Evolutionary conservation across 768 basidiomycete species (phyloP), one percentile per base, ranked within the genome.

Genomic region (Epithele typhae): DNA sequence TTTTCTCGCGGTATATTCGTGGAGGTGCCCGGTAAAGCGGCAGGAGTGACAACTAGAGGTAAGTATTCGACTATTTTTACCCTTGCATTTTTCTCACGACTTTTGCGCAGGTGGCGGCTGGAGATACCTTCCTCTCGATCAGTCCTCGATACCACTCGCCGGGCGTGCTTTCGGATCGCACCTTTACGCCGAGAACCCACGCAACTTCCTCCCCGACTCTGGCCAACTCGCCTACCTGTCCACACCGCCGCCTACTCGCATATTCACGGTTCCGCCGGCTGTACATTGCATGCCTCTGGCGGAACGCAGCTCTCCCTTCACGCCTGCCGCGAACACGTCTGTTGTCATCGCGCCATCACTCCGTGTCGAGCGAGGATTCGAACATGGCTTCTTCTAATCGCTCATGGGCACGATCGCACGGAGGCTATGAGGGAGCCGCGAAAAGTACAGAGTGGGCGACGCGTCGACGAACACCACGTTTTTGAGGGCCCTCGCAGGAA

Each of bases 41-140:
- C n/a, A n/a, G n/a, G n/a, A 95, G 66, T 95, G 92, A 92, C 93
- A 97, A 60, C 72, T n/a, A n/a, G n/a, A 91, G 72, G 89, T 83
- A 59, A 2, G 25, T 14, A 10, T 24, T 12, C 17, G 41, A 46
- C 21, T 22, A 5, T 18, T 14, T 24, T 6, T 25, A 5, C 1
- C 11, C 12, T 40, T 23, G 33, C 12, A n/a, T 24, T 1, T 15
- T 35, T 36, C 24, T 11, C 9, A 30, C 15, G 15, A 8, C 19
- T 43, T 32, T 5, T 7, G 17, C 38, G n/a, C n/a, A 88, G 84
- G 86, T 95, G 30, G 92, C 93, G 10, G 85, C 87, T 14, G 92
- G 93, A 0, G 95, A 95, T 62, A 75, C 82, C 75, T 97, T 23
- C 89, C 91, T 9, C 73, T 95, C 23, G 58, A 66, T 1, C 94